Conservation (phyloP, 345 rosid genomes). For the Camelina hispida region DNA sequence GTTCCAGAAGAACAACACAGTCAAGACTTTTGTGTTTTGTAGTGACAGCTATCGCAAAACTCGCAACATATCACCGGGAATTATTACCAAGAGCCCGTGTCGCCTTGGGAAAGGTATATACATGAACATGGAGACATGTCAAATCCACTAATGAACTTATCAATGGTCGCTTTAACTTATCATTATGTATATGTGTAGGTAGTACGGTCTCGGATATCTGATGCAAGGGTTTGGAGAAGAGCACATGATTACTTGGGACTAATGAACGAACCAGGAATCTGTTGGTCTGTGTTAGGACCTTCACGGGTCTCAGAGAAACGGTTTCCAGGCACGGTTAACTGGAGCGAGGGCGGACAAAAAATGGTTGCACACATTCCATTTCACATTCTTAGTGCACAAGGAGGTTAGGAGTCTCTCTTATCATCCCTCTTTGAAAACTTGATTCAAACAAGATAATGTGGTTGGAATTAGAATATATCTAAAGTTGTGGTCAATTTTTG, state of each 20-base stretch:
- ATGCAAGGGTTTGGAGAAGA: slow-evolving; percentile 77
- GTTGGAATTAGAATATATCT: not conserved
- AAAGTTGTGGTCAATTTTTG: slow-evolving; percentile 19
- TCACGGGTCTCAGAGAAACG: slow-evolving; percentile 55
- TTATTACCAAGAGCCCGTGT: slow-evolving; percentile 93
- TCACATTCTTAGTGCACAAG: slow-evolving; percentile 78
- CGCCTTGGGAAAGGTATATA: slow-evolving; percentile 83
- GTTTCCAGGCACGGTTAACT: slow-evolving; percentile 75
- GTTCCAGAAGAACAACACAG: slow-evolving; percentile 64
- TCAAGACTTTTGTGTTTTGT: slow-evolving; percentile 96
- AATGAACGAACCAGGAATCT: slow-evolving; percentile 81
- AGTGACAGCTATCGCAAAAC: slow-evolving; percentile 89
- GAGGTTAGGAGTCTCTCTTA: slow-evolving; percentile 54
- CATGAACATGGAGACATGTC: not conserved
- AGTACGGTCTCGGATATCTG: slow-evolving; percentile 85
- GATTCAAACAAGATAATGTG: slow-evolving; percentile 3
- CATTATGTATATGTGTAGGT: slow-evolving; percentile 50
- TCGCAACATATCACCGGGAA: slow-evolving; percentile 85
- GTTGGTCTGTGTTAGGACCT: slow-evolving; percentile 81
- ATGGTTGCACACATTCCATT: slow-evolving; percentile 80
- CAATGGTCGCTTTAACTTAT: not conserved
- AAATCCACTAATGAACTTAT: not conserved
- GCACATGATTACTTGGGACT: slow-evolving; percentile 90
- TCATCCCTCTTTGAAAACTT: slow-evolving; percentile 6
- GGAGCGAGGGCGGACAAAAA: slow-evolving; percentile 77